These are phyloP conservation scores for Aspergillus hancockii DNA, from an alignment of 495 filamentous ascomycete genomes.

Conservation along the genomic window DNA sequence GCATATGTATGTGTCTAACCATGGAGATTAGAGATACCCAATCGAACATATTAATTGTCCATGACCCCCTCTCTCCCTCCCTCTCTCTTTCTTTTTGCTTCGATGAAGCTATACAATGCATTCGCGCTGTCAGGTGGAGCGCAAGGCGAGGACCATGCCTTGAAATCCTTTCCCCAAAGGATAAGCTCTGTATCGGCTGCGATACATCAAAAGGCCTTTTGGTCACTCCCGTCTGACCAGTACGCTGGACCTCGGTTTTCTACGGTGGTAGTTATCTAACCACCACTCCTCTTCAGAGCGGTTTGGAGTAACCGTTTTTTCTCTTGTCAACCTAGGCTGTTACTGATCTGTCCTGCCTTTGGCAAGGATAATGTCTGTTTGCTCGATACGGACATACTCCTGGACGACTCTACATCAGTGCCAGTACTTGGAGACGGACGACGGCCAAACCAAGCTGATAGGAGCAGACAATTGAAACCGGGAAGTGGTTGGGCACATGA, in stretches of 20 bases:
- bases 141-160: constrained; percentile 57
- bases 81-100: constrained; percentile 10
- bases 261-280: not conserved
- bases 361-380: not conserved
- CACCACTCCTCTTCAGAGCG: not conserved
- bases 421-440: constrained; percentile 13
- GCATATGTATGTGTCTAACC: not conserved
- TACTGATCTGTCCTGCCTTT: constrained; percentile 25
- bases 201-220: constrained; percentile 47
- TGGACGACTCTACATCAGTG: constrained; percentile 27
- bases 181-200: constrained; percentile 63
- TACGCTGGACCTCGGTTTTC: constrained; percentile 6
- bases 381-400: not conserved
- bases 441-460: constrained; percentile 7
- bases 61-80: constrained; percentile 6
- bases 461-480: not conserved
- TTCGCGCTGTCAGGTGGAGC: constrained; percentile 60
- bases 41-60: not conserved
- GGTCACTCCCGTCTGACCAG: constrained; percentile 5
- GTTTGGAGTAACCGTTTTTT: constrained; percentile 8
- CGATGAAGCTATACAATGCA: constrained; percentile 6
- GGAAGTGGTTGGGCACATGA: constrained; percentile 2
- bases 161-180: constrained; percentile 47
- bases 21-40: constrained; percentile 14
- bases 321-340: constrained; percentile 12